These are phyloP conservation scores for Lentinula boryana DNA, from an alignment of 768 basidiomycete genomes.

Conservation along the genomic window DNA sequence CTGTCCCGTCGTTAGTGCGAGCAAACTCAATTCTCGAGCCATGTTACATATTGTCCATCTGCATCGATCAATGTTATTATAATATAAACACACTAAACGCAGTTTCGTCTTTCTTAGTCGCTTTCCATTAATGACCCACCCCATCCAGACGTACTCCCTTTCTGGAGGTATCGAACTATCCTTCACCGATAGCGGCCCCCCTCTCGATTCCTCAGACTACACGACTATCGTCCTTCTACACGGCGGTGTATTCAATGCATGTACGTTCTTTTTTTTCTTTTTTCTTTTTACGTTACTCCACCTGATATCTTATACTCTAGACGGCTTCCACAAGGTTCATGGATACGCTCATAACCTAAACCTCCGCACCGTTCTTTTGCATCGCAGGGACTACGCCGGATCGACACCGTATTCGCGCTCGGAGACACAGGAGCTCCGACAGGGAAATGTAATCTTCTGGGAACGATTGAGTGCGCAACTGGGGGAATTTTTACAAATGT, in stretches of 20 bases:
- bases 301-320: conserved; percentile 1
- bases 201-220: conserved; percentile 7
- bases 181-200: conserved; percentile 8
- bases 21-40: background rate
- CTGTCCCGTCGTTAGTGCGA: background rate
- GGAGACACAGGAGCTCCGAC: conserved; percentile 13
- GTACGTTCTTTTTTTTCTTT: conserved; percentile 6
- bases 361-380: conserved; percentile 15
- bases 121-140: background rate
- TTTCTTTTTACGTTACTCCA: background rate
- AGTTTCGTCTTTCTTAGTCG: too few species aligned
- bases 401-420: conserved; percentile 15
- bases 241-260: conserved; percentile 15
- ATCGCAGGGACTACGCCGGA: conserved; percentile 17
- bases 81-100: background rate
- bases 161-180: conserved; percentile 3
- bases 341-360: conserved; percentile 9
- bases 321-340: conserved; percentile 10
- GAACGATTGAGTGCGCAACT: conserved; percentile 11
- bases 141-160: background rate
- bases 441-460: conserved; percentile 10
- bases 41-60: background rate
- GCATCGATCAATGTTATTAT: background rate
- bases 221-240: conserved; percentile 17
- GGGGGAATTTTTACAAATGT: conserved; percentile 13